Base-by-base conservation (phyloP, 2,329 filamentous ascomycete genomes). In the Pyrenochaeta sp. region DNA sequence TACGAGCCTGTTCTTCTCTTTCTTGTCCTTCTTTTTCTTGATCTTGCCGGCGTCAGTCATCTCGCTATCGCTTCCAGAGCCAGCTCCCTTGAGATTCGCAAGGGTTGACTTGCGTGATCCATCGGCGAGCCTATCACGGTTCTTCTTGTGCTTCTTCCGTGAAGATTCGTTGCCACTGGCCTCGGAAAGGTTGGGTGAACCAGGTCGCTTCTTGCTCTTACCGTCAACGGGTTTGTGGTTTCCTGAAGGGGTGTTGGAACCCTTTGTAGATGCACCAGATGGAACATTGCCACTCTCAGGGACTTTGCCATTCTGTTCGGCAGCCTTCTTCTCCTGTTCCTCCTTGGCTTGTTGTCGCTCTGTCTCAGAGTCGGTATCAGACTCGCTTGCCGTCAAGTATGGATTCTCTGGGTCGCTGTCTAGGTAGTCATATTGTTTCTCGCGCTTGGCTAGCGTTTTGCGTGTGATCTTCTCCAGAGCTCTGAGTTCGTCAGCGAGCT, bases 141-240 rank as follows among this genome's bases (percentile, higher is more conserved):
- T 71, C 65, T 78, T 78, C 66, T 79, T 80, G 31, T 75, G 72
- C 52, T 67, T 68, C 79, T 91, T 91, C 61, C 90, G 89, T 20
- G 88, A 86, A 0, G 91, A 94, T 73, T 98, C 94, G 64, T 93
- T 96, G 47, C 92, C 94, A 72, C 92, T 96, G 9, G 92, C 92
- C 72, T 98, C 94, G 1, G 92, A 97, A 29, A 90, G 83, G 60
- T 93, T 90, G 2, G 93, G 92, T 14, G 92, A 97, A 15, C 92
- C 92, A 29, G 91, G 85, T 27, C 94, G 88, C 79, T 97, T 97
- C 46, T 94, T 84, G 67, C 84, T 85, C 49, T 64, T 68, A 48
- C 80, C 67, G 63, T 86, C 82, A 35, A 78, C 59, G 45, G 79
- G 73, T 63, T 81, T 82, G 41, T 78, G 76, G 29, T 83, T 81